Evolutionary conservation across 495 filamentous ascomycete species (phyloP).

Genomic region (Symbiotaphrina buchneri): DNA sequence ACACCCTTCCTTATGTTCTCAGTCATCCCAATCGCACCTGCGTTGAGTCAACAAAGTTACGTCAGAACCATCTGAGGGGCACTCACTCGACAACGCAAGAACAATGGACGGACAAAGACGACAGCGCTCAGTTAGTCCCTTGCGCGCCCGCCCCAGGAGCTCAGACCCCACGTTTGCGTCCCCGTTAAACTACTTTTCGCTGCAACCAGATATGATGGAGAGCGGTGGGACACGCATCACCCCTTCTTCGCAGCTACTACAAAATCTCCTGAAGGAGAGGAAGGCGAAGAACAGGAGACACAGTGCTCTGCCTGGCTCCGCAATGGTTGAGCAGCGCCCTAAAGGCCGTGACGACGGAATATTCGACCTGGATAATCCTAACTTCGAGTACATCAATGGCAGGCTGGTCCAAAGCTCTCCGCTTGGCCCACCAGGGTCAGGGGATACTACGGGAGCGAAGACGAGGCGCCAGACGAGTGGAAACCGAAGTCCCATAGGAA

Average conservation of each 20-base stretch:
- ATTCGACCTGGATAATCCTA: background rate
- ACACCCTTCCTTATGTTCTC: too few species aligned
- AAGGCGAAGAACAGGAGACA: constrained; percentile 11
- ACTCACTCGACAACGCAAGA: too few species aligned
- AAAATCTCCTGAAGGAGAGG: constrained; percentile 25
- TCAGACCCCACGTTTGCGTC: too few species aligned
- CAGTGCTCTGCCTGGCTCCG: constrained; percentile 13
- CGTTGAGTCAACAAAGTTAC: too few species aligned
- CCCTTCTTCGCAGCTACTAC: constrained; percentile 20
- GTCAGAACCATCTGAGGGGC: too few species aligned
- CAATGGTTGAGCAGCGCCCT: constrained; percentile 7
- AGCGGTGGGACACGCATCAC: constrained; percentile 3
- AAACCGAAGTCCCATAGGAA: background rate
- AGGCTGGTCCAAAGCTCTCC: constrained; percentile 4
- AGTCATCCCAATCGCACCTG: too few species aligned
- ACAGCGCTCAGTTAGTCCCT: too few species aligned
- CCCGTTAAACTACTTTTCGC: too few species aligned
- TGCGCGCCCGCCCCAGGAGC: too few species aligned
- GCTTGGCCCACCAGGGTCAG: background rate
- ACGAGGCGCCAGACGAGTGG: background rate
- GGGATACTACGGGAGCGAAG: background rate
- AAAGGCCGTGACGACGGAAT: constrained; percentile 8
- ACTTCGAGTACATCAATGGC: background rate
- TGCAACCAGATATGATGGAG: too few species aligned
- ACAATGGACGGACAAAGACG: too few species aligned